Evolutionary conservation across 345 rosid species (phyloP).

Genomic region (Moringa oleifera): DNA sequence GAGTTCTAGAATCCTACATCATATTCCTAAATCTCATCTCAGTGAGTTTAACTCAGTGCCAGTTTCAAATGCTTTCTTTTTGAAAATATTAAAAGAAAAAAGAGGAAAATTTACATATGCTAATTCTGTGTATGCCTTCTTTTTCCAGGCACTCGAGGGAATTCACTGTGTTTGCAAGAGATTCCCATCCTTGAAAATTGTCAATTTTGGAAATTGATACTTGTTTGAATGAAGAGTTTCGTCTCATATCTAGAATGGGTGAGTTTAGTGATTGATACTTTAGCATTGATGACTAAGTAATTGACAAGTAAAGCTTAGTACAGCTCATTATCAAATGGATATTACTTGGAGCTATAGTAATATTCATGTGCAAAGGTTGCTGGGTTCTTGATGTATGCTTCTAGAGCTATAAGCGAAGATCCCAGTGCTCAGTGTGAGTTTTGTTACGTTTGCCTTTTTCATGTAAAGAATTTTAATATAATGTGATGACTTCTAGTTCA

Average conservation of each 20-base stretch:
- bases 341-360: not conserved
- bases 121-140: not conserved
- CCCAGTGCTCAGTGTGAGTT: too few species aligned
- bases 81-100: too few species aligned
- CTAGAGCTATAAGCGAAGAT: conserved; percentile 1
- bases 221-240: conserved; percentile 75
- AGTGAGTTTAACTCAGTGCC: conserved; percentile 36
- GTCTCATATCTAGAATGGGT: conserved; percentile 95
- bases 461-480: not conserved
- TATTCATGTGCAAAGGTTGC: conserved; percentile 10
- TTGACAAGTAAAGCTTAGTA: too few species aligned
- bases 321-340: conserved; percentile 7
- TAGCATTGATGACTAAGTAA: conserved; percentile 88
- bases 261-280: conserved; percentile 98
- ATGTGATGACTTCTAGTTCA: too few species aligned
- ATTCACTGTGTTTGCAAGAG: conserved; percentile 84
- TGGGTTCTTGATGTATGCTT: not conserved
- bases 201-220: conserved; percentile 93
- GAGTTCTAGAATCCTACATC: conserved; percentile 95
- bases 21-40: conserved; percentile 93
- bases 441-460: not conserved
- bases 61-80: not conserved
- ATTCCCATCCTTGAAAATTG: conserved; percentile 81
- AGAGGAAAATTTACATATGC: too few species aligned
- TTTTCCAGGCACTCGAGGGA: conserved; percentile 86